Percentiles rank a stretch among this genome's conserved stretches.
Evolutionary conservation across 2,329 filamentous ascomycete species (phyloP).

Genomic region (Metarhizium robertsii): DNA sequence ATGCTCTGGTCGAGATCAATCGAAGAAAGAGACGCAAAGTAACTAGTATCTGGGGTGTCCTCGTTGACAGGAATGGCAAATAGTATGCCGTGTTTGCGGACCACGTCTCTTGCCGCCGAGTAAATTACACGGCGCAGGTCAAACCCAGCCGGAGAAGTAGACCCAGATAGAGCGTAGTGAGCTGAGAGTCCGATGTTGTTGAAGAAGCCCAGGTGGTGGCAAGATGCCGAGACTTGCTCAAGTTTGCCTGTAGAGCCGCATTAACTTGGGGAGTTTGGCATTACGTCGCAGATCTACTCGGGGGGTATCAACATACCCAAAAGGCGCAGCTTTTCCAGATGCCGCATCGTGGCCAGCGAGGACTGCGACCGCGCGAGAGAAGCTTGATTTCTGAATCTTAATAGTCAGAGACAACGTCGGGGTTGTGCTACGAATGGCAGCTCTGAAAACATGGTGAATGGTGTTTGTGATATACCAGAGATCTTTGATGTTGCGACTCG

Average conservation of each 20-base stretch:
- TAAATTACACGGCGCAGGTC: slow-evolving; percentile 20
- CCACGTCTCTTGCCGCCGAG: slow-evolving; percentile 22
- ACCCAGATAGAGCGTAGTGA: slow-evolving; percentile 21
- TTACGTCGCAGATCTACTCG: background rate
- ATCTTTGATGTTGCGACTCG: too few species aligned
- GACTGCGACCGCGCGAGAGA: too few species aligned
- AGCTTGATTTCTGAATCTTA: too few species aligned
- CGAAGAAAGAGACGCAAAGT: slow-evolving; percentile 32
- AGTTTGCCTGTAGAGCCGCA: slow-evolving; percentile 22
- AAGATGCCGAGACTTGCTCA: slow-evolving; percentile 33
- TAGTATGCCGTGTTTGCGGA: slow-evolving; percentile 30
- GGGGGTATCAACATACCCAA: background rate
- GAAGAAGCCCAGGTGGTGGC: slow-evolving; percentile 32
- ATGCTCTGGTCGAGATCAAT: slow-evolving; percentile 30
- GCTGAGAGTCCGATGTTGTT: slow-evolving; percentile 31
- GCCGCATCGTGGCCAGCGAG: background rate
- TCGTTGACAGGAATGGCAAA: slow-evolving; percentile 31
- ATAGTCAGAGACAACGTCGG: too few species aligned
- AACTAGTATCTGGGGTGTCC: slow-evolving; percentile 23
- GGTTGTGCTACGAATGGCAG: too few species aligned
- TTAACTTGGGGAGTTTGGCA: background rate
- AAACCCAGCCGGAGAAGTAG: slow-evolving; percentile 15
- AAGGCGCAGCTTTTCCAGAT: background rate
- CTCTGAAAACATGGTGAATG: too few species aligned
- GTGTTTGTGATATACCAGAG: background rate